Percentiles rank a stretch among this genome's conserved stretches.
Conservation (phyloP, 139 green algal species). For the Chlorella sp. region DNA sequence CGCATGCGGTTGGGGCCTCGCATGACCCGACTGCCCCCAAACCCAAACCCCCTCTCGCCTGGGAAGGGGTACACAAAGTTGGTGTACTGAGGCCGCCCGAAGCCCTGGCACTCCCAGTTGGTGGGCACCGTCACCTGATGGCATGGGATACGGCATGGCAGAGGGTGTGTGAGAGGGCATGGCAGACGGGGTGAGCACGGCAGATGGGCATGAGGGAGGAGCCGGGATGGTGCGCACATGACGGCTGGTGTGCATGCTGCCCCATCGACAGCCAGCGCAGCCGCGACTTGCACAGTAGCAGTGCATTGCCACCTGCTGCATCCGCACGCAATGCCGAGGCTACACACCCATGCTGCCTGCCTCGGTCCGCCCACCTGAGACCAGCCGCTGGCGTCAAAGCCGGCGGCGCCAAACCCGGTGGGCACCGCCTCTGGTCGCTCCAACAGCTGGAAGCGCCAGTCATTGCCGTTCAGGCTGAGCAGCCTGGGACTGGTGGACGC, state of each 20-base stretch:
- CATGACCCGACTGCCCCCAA: no score
- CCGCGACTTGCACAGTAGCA: background rate
- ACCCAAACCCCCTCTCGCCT: background rate
- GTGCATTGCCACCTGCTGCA: background rate
- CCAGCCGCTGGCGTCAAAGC: conserved; percentile 61
- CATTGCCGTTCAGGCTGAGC: conserved; percentile 52
- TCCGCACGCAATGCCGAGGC: no score
- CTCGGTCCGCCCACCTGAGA: conserved; percentile 38
- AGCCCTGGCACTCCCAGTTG: conserved; percentile 90
- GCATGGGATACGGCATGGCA: no score
- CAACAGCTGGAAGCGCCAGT: conserved; percentile 76
- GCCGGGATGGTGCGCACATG: no score
- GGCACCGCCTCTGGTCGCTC: conserved; percentile 62
- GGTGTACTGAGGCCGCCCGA: conserved; percentile 92
- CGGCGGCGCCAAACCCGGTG: conserved; percentile 41
- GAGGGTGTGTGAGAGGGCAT: no score
- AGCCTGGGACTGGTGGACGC: background rate
- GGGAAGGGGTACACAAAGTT: conserved; percentile 96
- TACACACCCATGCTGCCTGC: no score
- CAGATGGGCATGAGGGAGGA: no score
- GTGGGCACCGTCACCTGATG: conserved; percentile 81
- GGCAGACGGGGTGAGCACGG: background rate
- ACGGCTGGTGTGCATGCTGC: no score
- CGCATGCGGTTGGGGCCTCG: no score
- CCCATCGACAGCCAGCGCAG: background rate